Evolutionary conservation across 1,284 basidiomycete genomes (phyloP), one percentile per base, ranked within the genome.

Genomic region (Inonotus obliquus): DNA sequence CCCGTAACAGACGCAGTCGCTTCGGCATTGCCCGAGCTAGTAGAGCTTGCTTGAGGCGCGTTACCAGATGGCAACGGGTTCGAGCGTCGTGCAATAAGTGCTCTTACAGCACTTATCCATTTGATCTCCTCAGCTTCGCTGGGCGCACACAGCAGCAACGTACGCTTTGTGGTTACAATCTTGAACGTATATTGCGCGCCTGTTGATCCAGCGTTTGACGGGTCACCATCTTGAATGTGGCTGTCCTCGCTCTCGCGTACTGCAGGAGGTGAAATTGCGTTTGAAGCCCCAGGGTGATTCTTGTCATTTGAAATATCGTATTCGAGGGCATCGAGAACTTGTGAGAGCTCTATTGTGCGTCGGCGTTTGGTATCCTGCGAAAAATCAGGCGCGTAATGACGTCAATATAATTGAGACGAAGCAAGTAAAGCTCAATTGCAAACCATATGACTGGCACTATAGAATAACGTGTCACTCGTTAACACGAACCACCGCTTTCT

Each of bases 91-190:
- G 88, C 89, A 66, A 98, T 87, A 68, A 98, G 80, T 66, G 94
- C 94, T 59, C 94, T 87, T 52, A 99, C 84, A 9, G 96, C 94
- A 51, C 94, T 94, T 47, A 99, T 79, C 97, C 97, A 99, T 73
- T 92, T 92, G 75, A 99, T 97, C 77, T 99, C 97, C 69, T 99
- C 96, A 69, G 98, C 97, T 74, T 99, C 97, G 61, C 84, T 90
- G 2, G 97, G 96, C 10, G 96, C 97, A 69, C 95, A 98, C 21
- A 98, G 80, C 62, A 98, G 75, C 65, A 94, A 81, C 23, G 91
- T 89, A 60, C 94, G 84, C 74, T 96, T 96, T 62, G 94, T 95
- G 35, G 95, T 98, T 67, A 99, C 91, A 64, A 99, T 91, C 76
- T 97, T 94, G 85, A 99, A 98, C 57, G 91, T 92, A 71, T 89